A percentile compares a stretch with the other conserved stretches of the same genome.
Conservation (phyloP, 139 green algal genomes). For the Chlamydomonas schloesseri region DNA sequence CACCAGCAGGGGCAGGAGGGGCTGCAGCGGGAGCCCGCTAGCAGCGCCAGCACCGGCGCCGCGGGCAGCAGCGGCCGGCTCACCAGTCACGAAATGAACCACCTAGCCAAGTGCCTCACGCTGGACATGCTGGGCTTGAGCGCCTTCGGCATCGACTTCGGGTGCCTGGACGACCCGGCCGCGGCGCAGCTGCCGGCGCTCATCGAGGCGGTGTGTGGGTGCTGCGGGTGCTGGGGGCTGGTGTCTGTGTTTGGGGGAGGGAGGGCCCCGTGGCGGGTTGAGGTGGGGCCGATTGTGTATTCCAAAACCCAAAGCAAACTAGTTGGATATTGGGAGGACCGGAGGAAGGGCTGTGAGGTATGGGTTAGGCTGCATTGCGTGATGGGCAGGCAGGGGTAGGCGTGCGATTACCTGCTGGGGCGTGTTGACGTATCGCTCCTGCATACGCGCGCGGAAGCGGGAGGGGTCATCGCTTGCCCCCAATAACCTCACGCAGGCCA, state of each 20-base stretch:
- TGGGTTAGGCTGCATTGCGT: too few species aligned
- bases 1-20: too few species aligned
- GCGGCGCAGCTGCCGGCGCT: neutral
- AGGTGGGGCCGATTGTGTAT: too few species aligned
- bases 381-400: too few species aligned
- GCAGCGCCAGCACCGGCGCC: neutral
- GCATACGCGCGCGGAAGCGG: too few species aligned
- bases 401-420: too few species aligned
- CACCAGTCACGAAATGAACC: neutral
- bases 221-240: neutral
- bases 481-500: neutral
- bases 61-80: neutral
- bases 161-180: neutral
- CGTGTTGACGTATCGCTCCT: too few species aligned
- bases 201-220: neutral
- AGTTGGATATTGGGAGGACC: too few species aligned
- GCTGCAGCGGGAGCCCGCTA: too few species aligned
- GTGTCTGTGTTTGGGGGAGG: neutral
- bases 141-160: constrained; percentile 13
- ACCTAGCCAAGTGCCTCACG: neutral
- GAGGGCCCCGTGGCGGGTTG: neutral
- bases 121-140: constrained; percentile 8
- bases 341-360: too few species aligned
- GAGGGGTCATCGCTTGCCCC: too few species aligned
- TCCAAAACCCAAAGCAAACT: too few species aligned